Percentiles rank a stretch among this genome's conserved stretches.
These are phyloP conservation scores for Ilyonectria mors-panacis DNA, from an alignment of 2,329 filamentous ascomycete genomes.

Conservation along the genomic window DNA sequence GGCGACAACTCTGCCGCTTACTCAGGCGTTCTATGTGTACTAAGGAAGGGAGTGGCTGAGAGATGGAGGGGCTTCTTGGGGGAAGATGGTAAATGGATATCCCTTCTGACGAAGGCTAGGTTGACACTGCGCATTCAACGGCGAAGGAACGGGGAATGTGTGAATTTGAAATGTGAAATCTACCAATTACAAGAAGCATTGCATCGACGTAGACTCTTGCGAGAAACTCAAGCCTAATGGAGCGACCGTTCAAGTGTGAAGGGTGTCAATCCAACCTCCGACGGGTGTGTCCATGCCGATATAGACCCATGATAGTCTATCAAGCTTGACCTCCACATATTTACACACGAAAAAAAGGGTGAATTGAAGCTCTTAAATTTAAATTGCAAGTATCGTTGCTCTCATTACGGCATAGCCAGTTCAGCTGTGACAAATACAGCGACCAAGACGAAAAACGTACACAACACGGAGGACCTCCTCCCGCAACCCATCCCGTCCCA, in stretches of 20 bases:
- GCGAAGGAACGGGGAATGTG: slow-evolving; percentile 27
- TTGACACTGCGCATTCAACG: not conserved
- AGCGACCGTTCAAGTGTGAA: not conserved
- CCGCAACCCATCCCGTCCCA: slow-evolving; percentile 29
- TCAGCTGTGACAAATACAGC: slow-evolving; percentile 45
- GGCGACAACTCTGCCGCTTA: slow-evolving; percentile 78
- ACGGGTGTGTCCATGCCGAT: too few relatives aligned
- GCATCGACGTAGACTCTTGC: not conserved
- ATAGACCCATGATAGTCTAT: too few relatives aligned
- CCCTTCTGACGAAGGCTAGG: not conserved
- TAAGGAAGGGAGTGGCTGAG: slow-evolving; percentile 55
- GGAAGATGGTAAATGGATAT: not conserved
- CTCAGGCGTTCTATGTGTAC: slow-evolving; percentile 84
- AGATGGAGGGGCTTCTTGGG: not conserved
- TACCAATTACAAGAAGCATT: not conserved
- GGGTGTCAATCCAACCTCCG: too few relatives aligned
- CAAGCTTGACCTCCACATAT: not conserved
- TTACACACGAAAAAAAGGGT: not conserved
- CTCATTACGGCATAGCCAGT: slow-evolving; percentile 50
- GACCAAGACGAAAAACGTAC: slow-evolving; percentile 39
- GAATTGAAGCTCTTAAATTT: not conserved
- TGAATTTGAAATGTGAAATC: not conserved
- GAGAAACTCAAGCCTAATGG: not conserved
- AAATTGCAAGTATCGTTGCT: slow-evolving; percentile 46
- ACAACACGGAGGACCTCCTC: slow-evolving; percentile 32